Percentiles rank a stretch among this genome's conserved stretches.
These are phyloP conservation scores for Fusarium sp. DNA, from an alignment of 2,329 filamentous ascomycete species.

Conservation along the genomic window DNA sequence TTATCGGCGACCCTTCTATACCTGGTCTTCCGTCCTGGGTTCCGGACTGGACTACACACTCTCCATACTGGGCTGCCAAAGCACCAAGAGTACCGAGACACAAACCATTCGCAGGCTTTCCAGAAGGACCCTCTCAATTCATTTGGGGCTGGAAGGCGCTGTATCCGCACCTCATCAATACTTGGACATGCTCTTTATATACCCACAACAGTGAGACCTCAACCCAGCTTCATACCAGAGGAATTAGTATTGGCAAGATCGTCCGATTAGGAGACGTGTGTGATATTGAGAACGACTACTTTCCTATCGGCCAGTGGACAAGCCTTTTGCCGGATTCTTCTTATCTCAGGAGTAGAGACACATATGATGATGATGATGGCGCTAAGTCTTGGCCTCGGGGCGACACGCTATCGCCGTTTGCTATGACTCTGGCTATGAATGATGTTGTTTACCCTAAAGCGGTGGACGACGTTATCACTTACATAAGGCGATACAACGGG, in stretches of 20 bases:
- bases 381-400: no score
- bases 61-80: neutral
- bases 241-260: neutral
- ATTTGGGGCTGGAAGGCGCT: neutral
- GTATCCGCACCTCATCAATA: neutral
- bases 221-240: neutral
- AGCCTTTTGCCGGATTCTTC: neutral
- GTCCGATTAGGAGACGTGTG: neutral
- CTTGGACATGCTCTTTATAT: neutral
- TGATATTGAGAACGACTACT: neutral
- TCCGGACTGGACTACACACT: neutral
- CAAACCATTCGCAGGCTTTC: neutral
- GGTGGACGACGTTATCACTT: neutral
- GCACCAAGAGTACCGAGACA: neutral
- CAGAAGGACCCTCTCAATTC: neutral
- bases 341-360: neutral
- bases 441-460: neutral
- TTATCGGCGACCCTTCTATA: neutral
- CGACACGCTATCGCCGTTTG: neutral
- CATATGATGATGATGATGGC: neutral
- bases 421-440: neutral
- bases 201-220: neutral
- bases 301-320: neutral
- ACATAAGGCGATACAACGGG: neutral
- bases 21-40: neutral